These are phyloP conservation scores for Saccharomyces hybrid DNA, from an alignment of 1,139 yeast genomes.

Conservation along the genomic window DNA sequence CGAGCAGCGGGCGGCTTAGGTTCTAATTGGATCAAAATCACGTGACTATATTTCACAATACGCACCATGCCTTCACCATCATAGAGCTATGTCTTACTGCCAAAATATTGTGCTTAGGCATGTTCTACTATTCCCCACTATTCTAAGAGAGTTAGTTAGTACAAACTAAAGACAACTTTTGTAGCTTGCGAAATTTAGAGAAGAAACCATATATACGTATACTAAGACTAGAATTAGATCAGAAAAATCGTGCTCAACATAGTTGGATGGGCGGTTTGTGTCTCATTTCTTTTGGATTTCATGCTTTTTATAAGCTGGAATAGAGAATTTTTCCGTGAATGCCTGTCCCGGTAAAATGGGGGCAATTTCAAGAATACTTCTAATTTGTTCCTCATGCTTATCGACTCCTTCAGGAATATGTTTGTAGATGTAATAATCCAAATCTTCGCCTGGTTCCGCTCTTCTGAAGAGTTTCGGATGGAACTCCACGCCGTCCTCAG, in stretches of 20 bases:
- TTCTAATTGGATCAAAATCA: background rate
- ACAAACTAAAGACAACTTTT: background rate
- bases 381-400: constrained; percentile 42
- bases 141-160: too few species aligned
- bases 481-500: too few species aligned
- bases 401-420: constrained; percentile 32
- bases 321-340: constrained; percentile 52
- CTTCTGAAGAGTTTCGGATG: too few species aligned
- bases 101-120: background rate
- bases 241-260: background rate
- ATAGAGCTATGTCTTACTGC: background rate
- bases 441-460: too few species aligned
- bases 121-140: background rate
- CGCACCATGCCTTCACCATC: too few species aligned
- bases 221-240: background rate
- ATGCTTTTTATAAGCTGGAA: constrained; percentile 58
- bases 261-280: constrained; percentile 31
- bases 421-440: too few species aligned
- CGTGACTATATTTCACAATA: background rate
- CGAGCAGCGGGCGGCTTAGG: background rate
- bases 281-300: constrained; percentile 17
- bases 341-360: constrained; percentile 75
- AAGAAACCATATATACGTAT: background rate
- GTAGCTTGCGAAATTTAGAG: background rate
- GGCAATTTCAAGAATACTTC: constrained; percentile 51